Base-by-base conservation (phyloP, 106 monocot species). In the Dioscorea alata region DNA sequence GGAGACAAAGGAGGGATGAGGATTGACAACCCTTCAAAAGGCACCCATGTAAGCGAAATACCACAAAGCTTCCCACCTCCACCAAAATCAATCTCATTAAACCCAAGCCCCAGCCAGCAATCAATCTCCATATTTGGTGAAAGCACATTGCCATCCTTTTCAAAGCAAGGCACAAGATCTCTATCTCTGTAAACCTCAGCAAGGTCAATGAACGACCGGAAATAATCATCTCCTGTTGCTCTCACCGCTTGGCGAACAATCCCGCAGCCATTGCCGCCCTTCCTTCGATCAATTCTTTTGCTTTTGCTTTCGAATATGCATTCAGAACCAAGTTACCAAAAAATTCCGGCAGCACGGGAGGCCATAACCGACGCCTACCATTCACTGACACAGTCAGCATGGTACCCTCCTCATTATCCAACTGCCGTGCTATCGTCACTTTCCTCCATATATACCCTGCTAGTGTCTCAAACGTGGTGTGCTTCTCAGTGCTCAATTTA, bases 201-300 rank as follows among this genome's bases (percentile, higher is more conserved):
- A 48, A 90, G 90, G 64, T 94, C 94, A 15, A 90, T 69, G 65
- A 90, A 90, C 50, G 94, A 94, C 25, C 70, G 69, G 80, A 90
- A 90, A 61, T 87, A 94, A 0, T 24, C 52, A 13, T 76, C 79
- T 68, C 72, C 73, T 34, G 74, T 18, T 21, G 57, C 16, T 12
- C 63, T 4, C 23, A 82, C 79, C 6, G 82, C 79, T 6, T 82
- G 76, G 13, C 60, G 75, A 21, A 86, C 72, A 7, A 76, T 23
- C 13, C 48, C 15, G 73, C 79, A 6, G 76, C 78, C 3, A 24
- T 18, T 6, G 23, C 48, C 17, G 52, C 66, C 3, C 66, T 23
- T 2, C 53, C 48, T 4, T 18, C 42, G 1, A 58, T 13, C 4
- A 75, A 59, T 23, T 67, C 74, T 14, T 13, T 49, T 16, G 24